Evolutionary conservation across 2,329 filamentous ascomycete species (phyloP), one percentile per base, ranked within the genome.

Genomic region (Botryotinia globosa): DNA sequence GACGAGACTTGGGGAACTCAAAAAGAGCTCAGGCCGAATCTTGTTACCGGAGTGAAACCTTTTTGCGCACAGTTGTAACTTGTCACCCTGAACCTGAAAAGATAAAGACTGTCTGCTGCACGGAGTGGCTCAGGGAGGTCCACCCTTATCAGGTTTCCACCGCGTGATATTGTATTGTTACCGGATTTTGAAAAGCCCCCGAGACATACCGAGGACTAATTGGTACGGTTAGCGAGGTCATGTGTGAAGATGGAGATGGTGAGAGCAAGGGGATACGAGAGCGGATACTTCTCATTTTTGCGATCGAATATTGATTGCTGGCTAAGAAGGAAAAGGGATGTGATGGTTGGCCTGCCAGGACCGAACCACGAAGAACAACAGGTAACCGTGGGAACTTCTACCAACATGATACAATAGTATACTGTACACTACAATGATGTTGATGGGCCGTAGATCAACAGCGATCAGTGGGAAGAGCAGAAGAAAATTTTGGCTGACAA

Each of bases 111-210:
- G 44, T 45, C 10, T 20, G 16, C 14, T n/a, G 32, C n/a, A 25
- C 12, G 14, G 14, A 51, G 22, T 22, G 48, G 48, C 48, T 54
- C 48, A n/a, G 48, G 1, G 12, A 6, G 63, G 22, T 51, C 45
- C 64, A 42, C 65, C 65, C 65, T 67, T 67, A 67, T 66, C 63
- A n/a, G 20, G n/a, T 66, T 66, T 66, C 51, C 64, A 66, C 45
- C 32, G 32, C 34, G 12, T 51, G 22, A 66, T 37, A 37, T 66
- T 32, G 44, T 66, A n/a, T 66, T 51, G 32, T 66, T 37, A 4
- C 20, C 25, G 34, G 39, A 22, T 42, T 9, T 56, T n/a, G 25
- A 51, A 51, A 56, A 67, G 34, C 34, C 48, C 34, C 65, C 48
- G 65, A 67, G 22, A 67, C 34, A 42, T 67, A n/a, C 65, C 65